A percentile compares a stretch with the other conserved stretches of the same genome.
These are phyloP conservation scores for Phycomyces nitens DNA, from an alignment of 192 early-diverging fungal genomes.

Conservation along the genomic window DNA sequence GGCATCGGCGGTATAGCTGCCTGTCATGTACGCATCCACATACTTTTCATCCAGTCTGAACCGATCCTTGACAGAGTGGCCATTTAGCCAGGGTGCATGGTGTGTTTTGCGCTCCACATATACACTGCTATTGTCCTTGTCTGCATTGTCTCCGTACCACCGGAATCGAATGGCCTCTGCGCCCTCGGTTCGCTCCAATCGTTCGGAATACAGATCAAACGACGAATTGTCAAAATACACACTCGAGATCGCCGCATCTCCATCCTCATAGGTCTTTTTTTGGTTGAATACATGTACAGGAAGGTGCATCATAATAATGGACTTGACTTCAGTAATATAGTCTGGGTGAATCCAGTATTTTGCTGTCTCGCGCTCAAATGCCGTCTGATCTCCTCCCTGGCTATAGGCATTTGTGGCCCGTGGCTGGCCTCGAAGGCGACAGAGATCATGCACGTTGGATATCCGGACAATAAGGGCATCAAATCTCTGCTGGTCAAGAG, in stretches of 20 bases:
- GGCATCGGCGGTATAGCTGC: constrained; percentile 65
- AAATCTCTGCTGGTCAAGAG: constrained; percentile 82
- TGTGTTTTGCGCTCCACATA: constrained; percentile 38
- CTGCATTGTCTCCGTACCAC: constrained; percentile 74
- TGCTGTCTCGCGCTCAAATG: constrained; percentile 48
- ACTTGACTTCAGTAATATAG: constrained; percentile 94
- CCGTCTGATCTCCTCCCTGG: constrained; percentile 32
- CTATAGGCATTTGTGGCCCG: constrained; percentile 7
- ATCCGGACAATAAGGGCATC: constrained; percentile 22
- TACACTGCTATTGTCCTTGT: constrained; percentile 13
- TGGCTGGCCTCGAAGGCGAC: constrained; percentile 13
- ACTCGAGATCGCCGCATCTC: constrained; percentile 87
- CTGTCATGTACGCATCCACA: constrained; percentile 80
- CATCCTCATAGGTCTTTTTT: constrained; percentile 69
- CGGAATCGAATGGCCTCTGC: constrained; percentile 89
- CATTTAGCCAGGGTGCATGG: constrained; percentile 38
- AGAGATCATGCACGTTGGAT: constrained; percentile 18
- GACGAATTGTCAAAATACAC: constrained; percentile 93
- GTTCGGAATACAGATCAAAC: constrained; percentile 86
- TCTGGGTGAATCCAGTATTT: constrained; percentile 98
- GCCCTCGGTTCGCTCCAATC: constrained; percentile 83
- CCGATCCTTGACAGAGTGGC: constrained; percentile 73
- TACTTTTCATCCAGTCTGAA: constrained; percentile 91
- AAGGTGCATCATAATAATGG: constrained; percentile 83
- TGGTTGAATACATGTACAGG: constrained; percentile 90